Conservation (phyloP, 2,329 filamentous ascomycete genomes). For the Pseudogymnoascus sp. region DNA sequence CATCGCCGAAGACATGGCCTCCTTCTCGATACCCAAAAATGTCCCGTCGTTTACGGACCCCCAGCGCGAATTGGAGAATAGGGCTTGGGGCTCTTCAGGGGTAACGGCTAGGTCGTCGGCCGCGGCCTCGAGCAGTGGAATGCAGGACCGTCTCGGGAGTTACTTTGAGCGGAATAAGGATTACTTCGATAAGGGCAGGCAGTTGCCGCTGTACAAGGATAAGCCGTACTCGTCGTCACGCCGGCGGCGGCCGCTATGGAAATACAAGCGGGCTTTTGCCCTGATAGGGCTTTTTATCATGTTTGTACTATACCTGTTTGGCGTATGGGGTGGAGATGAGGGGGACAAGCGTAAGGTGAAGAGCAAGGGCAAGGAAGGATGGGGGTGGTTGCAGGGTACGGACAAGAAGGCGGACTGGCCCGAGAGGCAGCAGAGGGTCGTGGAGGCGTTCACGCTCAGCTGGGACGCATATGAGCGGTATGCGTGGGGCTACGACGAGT, state of each 20-base stretch:
- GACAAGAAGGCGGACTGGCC: constrained; percentile 62
- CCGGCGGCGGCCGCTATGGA: constrained; percentile 51
- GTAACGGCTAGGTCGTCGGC: constrained; percentile 33
- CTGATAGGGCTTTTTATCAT: constrained; percentile 47
- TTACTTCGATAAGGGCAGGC: constrained; percentile 20
- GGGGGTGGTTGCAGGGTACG: constrained; percentile 49
- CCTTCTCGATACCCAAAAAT: constrained; percentile 59
- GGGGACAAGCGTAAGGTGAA: constrained; percentile 10
- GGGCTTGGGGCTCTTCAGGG: constrained; percentile 51
- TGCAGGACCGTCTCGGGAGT: constrained; percentile 54
- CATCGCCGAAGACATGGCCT: constrained; percentile 44
- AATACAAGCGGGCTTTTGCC: constrained; percentile 53
- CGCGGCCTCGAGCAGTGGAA: constrained; percentile 30
- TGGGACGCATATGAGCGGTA: constrained; percentile 91
- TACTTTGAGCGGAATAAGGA: constrained; percentile 49
- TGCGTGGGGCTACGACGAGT: constrained; percentile 91
- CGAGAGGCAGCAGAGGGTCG: constrained; percentile 68
- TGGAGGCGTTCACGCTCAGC: constrained; percentile 81
- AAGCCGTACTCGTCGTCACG: constrained; percentile 63
- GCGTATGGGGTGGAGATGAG: constrained; percentile 38
- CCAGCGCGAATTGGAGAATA: constrained; percentile 57
- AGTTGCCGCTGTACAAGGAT: constrained; percentile 95
- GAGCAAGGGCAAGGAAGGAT: constrained; percentile 36
- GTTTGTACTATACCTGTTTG: constrained; percentile 60
- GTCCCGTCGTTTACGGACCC: constrained; percentile 60